Base-by-base conservation (phyloP, 208 protist species). In the Acanthamoeba quina region DNA sequence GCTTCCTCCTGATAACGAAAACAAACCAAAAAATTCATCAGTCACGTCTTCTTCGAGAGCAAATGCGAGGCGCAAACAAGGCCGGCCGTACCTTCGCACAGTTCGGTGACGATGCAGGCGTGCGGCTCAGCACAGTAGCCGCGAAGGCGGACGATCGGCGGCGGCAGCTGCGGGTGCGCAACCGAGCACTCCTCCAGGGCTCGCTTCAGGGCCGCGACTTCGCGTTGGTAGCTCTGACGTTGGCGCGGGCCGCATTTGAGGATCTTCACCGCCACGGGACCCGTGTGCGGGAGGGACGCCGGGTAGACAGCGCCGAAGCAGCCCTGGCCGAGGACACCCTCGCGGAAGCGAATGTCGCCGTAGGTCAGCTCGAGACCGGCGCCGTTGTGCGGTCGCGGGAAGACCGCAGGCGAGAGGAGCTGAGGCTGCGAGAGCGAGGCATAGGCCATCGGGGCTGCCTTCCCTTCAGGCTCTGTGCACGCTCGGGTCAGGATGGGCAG, bases 181-280 rank as follows among this genome's bases (percentile, higher is more conserved):
- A n/a, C 24, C 1, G 58, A 24, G 21, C 58, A 64, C 58, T 64
- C 58, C 58, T 64, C 58, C 24, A 70, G 64, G n/a, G 29, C 64
- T 19, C 74, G 41, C 37, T 37, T 41, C 37, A 83, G 49, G 5
- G 74, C 74, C 5, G 9, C 49, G 34, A 83, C 26, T 19, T 83
- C 74, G 21, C 74, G 74, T 49, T 56, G 41, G n/a, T 58, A 83
- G 74, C 74, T 83, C 47, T 58, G 41, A 0, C 41, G 47, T 26
- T 83, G 74, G 24, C 26, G 41, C 21, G 74, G 49, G n/a, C 47
- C 41, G n/a, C 47, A 31, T n/a, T 56, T 83, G n/a, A 83, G 31
- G 24, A 83, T 83, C 74, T 83, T 83, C 74, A 83, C 74, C 49
- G 74, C 74, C 41, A 83, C 74, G 7, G 41, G 41, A 11, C 74